phyloP scores from a whole-genome alignment of 768 basidiomycete species.

The Termitomyces sp. region DNA sequence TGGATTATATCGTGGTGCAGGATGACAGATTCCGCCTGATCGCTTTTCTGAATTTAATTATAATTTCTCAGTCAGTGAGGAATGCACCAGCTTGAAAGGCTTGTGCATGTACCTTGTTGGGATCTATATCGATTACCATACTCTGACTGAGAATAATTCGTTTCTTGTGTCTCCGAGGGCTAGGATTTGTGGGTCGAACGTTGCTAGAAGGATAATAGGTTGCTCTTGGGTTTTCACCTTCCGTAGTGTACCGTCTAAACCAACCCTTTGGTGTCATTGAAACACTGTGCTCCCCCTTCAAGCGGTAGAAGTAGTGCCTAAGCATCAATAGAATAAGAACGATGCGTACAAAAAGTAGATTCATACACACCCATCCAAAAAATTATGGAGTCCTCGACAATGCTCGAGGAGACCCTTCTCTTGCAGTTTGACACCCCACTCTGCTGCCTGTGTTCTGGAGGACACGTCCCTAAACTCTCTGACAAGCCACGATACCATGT shows the following conservation, averaged over 20 bases:
- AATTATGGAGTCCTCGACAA: conserved; percentile 70
- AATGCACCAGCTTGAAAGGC: neutral
- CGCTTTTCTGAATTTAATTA: conserved; percentile 54
- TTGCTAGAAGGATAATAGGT: conserved; percentile 31
- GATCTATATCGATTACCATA: conserved; percentile 88
- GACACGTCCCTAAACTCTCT: conserved; percentile 87
- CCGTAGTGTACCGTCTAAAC: conserved; percentile 57
- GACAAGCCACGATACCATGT: conserved; percentile 90
- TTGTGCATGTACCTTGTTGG: conserved; percentile 45
- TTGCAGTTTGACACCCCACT: conserved; percentile 71
- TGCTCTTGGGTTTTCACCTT: conserved; percentile 27
- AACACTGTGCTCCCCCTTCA: conserved; percentile 72
- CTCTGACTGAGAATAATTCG: conserved; percentile 77
- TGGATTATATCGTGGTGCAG: conserved; percentile 94
- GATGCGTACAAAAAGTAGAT: neutral
- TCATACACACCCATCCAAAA: conserved; percentile 73
- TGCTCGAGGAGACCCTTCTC: conserved; percentile 87
- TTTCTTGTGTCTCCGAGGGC: conserved; percentile 46
- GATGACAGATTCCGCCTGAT: conserved; percentile 83
- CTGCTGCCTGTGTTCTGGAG: conserved; percentile 70
- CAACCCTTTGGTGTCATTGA: conserved; percentile 66
- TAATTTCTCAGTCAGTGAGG: neutral
- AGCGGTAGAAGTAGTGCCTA: conserved; percentile 86
- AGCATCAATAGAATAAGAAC: conserved; percentile 1
- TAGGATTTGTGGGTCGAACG: conserved; percentile 27